A percentile compares a stretch with the other conserved stretches of the same genome.
These are phyloP conservation scores for Fusarium sp. DNA, from an alignment of 2,329 filamentous ascomycete genomes.

Conservation along the genomic window DNA sequence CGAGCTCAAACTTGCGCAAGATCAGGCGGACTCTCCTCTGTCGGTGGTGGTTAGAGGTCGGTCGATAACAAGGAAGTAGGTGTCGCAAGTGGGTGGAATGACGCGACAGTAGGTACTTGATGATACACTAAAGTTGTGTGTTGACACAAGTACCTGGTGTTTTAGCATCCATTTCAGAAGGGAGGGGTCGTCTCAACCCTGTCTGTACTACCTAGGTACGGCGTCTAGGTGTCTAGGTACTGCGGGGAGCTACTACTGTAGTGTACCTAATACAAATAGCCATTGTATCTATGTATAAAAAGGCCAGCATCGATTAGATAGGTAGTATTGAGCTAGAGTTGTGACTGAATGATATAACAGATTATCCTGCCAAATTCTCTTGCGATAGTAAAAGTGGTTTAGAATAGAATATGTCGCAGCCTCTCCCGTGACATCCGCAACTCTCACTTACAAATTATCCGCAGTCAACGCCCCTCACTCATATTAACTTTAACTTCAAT, in stretches of 20 bases:
- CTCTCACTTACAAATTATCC: constrained; percentile 26
- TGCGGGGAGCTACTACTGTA: constrained; percentile 13
- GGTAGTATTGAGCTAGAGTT: neutral
- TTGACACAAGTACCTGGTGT: constrained; percentile 12
- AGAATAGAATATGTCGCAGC: neutral
- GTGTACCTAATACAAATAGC: no score
- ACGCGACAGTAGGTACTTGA: constrained; percentile 26
- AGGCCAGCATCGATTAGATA: neutral
- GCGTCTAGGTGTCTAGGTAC: constrained; percentile 7
- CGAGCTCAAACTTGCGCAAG: constrained; percentile 58
- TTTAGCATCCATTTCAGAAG: constrained; percentile 15
- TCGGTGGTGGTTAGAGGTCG: constrained; percentile 19
- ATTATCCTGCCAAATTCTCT: neutral
- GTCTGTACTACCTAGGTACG: neutral
- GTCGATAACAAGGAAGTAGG: constrained; percentile 18
- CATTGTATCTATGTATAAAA: neutral
- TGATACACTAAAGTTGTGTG: neutral
- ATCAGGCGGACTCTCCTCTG: constrained; percentile 7
- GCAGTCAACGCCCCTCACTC: constrained; percentile 25
- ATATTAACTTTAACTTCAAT: constrained; percentile 7
- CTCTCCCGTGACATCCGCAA: constrained; percentile 33
- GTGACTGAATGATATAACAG: neutral
- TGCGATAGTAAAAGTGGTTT: neutral
- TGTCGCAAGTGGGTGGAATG: constrained; percentile 22
- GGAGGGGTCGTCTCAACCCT: constrained; percentile 14